Evolutionary conservation across 2,329 filamentous ascomycete genomes (phyloP), one percentile per base, ranked within the genome.

Genomic region (Xylariaceae sp.): DNA sequence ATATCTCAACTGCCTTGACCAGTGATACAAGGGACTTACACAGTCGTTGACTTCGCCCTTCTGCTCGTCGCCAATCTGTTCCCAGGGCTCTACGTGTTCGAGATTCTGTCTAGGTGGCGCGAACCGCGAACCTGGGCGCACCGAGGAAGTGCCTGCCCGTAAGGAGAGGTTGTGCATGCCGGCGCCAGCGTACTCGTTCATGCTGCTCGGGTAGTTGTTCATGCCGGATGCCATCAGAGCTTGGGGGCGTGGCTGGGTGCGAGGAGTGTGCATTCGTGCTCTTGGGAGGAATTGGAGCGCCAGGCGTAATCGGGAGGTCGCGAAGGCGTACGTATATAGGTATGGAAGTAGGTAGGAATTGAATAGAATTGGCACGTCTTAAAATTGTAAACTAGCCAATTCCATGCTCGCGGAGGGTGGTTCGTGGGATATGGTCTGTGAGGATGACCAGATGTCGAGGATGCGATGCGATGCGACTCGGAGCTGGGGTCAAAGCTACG

Each of bases 21-120:
- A 38, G 34, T 16, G 4, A 38, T 14, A 5, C 12, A 42, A 36
- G 7, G n/a, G 13, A 78, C 87, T 67, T 81, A 95, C 90, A 58
- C 93, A 92, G 78, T 97, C 92, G 69, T 90, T 90, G 58, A 97
- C 93, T 71, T 97, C 92, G 66, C 95, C 90, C 60, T 88, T 82
- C 70, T 97, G 92, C 72, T 97, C 92, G 66, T 97, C 92, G 17
- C 84, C 87, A 60, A 97, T 68, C 69, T 82, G 68, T 38, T 69
- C 65, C 65, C 66, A 69, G 12, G 65, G 64, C 40, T 69, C 67
- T 2, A 61, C 47, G 48, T 61, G 60, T 39, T 64, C 61, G 33
- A 61, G 60, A 47, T 66, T 66, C 48, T 63, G 64, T 53, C 62
- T 56, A 4, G 66, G 65, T 3, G 64, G 59, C 19, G 62, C 60